Evolutionary conservation across 805 yeast genomes (phyloP).

Genomic region (Suhomyces xylopsoci): DNA sequence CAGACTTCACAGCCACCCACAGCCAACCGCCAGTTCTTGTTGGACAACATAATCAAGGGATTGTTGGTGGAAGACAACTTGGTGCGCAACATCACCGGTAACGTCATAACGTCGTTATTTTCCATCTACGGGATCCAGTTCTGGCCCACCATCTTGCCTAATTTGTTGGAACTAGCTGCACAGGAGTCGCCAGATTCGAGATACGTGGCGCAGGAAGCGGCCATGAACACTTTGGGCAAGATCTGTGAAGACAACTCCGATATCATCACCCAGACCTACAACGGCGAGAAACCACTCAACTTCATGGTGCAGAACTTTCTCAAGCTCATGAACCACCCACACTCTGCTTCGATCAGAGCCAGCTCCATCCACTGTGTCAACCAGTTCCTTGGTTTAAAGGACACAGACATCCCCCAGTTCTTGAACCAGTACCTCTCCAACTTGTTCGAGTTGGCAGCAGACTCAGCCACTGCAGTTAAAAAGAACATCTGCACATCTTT

Average conservation of each 20-base stretch:
- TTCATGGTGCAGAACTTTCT: constrained; percentile 66
- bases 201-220: constrained; percentile 57
- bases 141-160: constrained; percentile 77
- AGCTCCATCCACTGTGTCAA: constrained; percentile 69
- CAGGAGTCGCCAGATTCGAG: constrained; percentile 9
- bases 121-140: constrained; percentile 60
- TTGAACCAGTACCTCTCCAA: constrained; percentile 64
- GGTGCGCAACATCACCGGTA: constrained; percentile 86
- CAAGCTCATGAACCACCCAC: constrained; percentile 37
- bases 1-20: background rate
- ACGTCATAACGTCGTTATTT: constrained; percentile 80
- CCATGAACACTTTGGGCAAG: constrained; percentile 76
- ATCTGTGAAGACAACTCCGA: constrained; percentile 85
- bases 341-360: constrained; percentile 52
- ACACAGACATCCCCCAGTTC: constrained; percentile 62
- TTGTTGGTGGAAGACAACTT: constrained; percentile 53
- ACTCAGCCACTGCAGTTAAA: constrained; percentile 56
- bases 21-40: constrained; percentile 30
- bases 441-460: constrained; percentile 68
- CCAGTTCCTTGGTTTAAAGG: constrained; percentile 65
- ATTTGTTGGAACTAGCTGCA: constrained; percentile 59
- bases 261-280: constrained; percentile 60
- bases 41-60: constrained; percentile 50
- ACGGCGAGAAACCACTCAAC: constrained; percentile 65
- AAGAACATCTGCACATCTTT: constrained; percentile 78